Evolutionary conservation across 2,329 filamentous ascomycete species (phyloP).

Genomic region (Myotisia sp.): DNA sequence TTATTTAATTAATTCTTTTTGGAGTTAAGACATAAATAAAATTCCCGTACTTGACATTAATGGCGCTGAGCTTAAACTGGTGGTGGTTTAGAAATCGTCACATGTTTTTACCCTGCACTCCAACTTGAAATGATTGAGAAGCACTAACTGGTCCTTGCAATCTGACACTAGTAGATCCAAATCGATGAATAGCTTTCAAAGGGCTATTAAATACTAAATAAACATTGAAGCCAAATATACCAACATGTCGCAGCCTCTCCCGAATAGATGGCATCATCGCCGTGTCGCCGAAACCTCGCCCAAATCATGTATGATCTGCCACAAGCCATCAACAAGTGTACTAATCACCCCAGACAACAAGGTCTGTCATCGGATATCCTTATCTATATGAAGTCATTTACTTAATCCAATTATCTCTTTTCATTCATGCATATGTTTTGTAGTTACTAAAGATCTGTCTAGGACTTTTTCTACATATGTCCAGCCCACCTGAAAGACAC

Average conservation of each 20-base stretch:
- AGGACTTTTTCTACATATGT: slow-evolving; percentile 91
- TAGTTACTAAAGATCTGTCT: background rate
- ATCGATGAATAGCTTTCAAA: no score
- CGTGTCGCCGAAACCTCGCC: slow-evolving; percentile 72
- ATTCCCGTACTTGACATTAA: no score
- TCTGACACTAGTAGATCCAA: no score
- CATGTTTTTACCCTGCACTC: background rate
- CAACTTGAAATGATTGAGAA: no score
- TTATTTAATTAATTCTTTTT: no score
- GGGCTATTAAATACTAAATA: no score
- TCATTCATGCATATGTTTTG: background rate
- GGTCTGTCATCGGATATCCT: slow-evolving; percentile 35
- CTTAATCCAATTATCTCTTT: no score
- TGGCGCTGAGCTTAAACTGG: background rate
- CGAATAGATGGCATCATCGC: slow-evolving; percentile 72
- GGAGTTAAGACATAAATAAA: no score
- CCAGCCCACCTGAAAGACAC: slow-evolving; percentile 66
- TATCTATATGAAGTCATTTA: no score
- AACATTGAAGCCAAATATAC: no score
- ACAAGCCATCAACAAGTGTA: slow-evolving; percentile 73
- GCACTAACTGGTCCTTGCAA: no score
- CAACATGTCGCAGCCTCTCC: slow-evolving; percentile 30
- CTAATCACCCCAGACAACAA: slow-evolving; percentile 81
- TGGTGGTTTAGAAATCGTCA: background rate
- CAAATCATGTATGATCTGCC: slow-evolving; percentile 82